Base-by-base conservation (phyloP, 345 rosid species). In the Lagerstroemia speciosa region DNA sequence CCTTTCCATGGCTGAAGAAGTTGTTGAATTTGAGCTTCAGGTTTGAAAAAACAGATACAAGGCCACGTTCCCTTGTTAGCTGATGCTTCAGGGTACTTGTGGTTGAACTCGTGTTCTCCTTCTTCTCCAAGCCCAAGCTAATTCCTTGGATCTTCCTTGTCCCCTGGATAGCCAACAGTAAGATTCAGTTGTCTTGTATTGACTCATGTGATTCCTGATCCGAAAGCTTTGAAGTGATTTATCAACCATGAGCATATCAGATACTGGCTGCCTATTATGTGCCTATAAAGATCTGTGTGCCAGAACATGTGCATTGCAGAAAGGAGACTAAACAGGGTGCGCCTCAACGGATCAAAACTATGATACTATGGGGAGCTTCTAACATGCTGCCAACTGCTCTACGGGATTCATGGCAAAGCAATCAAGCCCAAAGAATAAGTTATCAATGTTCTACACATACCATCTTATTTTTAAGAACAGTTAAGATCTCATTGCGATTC, bases 401-500 rank as follows among this genome's bases (percentile, higher is more conserved):
- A n/a, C n/a, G n/a, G n/a, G n/a, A n/a, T n/a, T n/a, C n/a, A n/a
- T 41, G 46, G 9, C 9, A 10, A 41, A 41, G 2, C 9, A 41
- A 41, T 3, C 55, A 22, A 48, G 16, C 24, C 20, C 24, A 43
- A 62, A 24, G 27, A 29, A 15, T 17, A 32, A 34, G 41, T 20
- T 33, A 22, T 52, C 2, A 0, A 0, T 67, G 62, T 53, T 67
- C 11, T 24, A 27, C 26, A 68, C 71, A 30, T 69, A 88, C 97
- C 86, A 80, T 82, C 53, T 41, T 46, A 14, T 67, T 45, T 65
- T 72, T 69, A 72, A 92, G 77, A 34, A 82, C 70, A 3, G 52
- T 43, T 65, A 80, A 40, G 57, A 86, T 85, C 58, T 87, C 90
- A n/a, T 62, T 20, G 3, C 66, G 81, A 67, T 86, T 84, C 93